These are phyloP conservation scores for Russula abietina DNA, from an alignment of 768 basidiomycete genomes.

Conservation along the genomic window DNA sequence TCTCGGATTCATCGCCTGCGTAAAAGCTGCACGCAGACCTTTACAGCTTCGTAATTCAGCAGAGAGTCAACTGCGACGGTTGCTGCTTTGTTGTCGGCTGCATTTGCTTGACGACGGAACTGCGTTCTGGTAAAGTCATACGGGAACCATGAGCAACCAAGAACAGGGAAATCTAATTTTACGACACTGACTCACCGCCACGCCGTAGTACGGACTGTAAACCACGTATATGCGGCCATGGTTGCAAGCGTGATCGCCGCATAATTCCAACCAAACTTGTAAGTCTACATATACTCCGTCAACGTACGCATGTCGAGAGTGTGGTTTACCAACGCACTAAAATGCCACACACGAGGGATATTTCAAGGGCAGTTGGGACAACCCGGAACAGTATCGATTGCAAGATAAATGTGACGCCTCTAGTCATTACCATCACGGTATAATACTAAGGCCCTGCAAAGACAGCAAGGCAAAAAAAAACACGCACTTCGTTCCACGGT, in stretches of 20 bases:
- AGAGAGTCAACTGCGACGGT: constrained; percentile 90
- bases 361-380: constrained; percentile 92
- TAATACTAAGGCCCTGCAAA: not conserved
- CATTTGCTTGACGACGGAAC: constrained; percentile 91
- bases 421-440: constrained; percentile 31
- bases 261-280: constrained; percentile 97
- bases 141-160: not conserved
- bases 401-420: constrained; percentile 93
- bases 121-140: constrained; percentile 54
- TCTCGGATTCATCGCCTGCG: not conserved
- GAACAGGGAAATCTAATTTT: not conserved
- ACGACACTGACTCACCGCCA: constrained; percentile 62
- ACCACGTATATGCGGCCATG: constrained; percentile 92
- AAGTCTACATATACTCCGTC: constrained; percentile 52
- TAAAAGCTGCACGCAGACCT: constrained; percentile 45
- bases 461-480: constrained; percentile 18
- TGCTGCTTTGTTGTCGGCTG: constrained; percentile 95
- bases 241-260: constrained; percentile 83
- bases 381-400: constrained; percentile 93
- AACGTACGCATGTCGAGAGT: not conserved
- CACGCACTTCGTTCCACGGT: constrained; percentile 88
- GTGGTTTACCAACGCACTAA: constrained; percentile 52
- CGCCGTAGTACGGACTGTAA: constrained; percentile 90
- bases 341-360: constrained; percentile 95
- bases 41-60: constrained; percentile 98